Base-by-base conservation (phyloP, 768 basidiomycete genomes). In the Kwoniella shandongensis region DNA sequence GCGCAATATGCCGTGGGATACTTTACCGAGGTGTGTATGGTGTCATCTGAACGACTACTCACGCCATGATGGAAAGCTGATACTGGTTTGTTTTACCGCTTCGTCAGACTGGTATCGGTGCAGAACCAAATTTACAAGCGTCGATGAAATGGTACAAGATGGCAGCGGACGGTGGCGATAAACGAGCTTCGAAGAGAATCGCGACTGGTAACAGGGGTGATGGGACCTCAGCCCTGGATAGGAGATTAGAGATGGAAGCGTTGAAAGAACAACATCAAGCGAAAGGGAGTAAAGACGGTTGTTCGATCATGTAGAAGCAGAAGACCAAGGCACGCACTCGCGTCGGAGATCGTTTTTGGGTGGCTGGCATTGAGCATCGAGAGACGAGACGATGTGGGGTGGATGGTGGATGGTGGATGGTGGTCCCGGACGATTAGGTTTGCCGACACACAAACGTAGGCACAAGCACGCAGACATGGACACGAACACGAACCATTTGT, bases 1-100 rank as follows among this genome's bases (percentile, higher is more conserved):
- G 96, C 96, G 11, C 89, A 96, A 85, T 99, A 99, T 66, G 96
- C 93, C 20, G 87, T 93, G 0, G 96, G 96, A 1, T 99, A 99
- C 80, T 99, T 99, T 76, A 83, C 87, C 62, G 94, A 99, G 79
- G 80, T 80, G 29, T 51, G 79, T 75, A n/a, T 1, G 13, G 32
- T 13, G n/a, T 32, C 32, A 6, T 32, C 7, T 32, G 6, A 32
- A 32, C 32, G 36, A 6, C 32, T 6, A 32, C 7, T 13, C 32
- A 29, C 17, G 41, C 32, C 26, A 18, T 3, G 12, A 6, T 35
- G n/a, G 25, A 2, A 41, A 4, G 30, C 23, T 32, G 12, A 50
- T 13, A 26, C 13, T 23, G 3, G 35, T 47, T 4, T 46, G 29
- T 32, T 55, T 32, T 32, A 32, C 25, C 25, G 32, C 4, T 17